Evolutionary conservation across 805 yeast genomes (phyloP), one percentile per base, ranked within the genome.

Genomic region (Monosporozyma aquatica): DNA sequence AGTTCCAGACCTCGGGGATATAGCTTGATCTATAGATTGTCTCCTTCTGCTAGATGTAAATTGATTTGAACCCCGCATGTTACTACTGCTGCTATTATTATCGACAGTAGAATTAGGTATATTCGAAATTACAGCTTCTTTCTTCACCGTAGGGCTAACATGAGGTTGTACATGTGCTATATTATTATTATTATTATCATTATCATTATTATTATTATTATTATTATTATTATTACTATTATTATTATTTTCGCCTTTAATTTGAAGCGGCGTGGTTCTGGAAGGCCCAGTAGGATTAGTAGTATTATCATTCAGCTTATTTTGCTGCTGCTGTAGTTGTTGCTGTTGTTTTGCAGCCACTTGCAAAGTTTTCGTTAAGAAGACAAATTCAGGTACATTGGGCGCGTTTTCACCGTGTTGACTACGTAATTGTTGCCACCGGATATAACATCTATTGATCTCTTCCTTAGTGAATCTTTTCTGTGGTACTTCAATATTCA

Each of bases 401-500:
- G 62, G 58, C 0, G 62, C 64, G 40, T 60, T 59, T 29, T 58
- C 62, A 17, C 65, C 62, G 28, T 61, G 65, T 32, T 61, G 62
- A 27, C 56, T 59, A 9, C 64, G 55, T 35, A 62, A 41, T 36
- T 61, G 65, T 41, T 62, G 67, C 67, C 67, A 62, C 44, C 65
- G 56, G 41, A 59, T 43, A 43, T 60, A 60, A 41, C 65, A 61
- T 32, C 67, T 55, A 38, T 61, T 61, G n/a, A 62, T 55, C 34
- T 62, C 67, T 32, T 62, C 67, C 32, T 55, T 59, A 10, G 64
- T 54, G 17, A 59, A 52, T 37, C 54, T 58, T 32, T 62, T 51
- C 39, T 59, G 55, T 33, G 63, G 62, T 20, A 58, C 53, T 32
- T 55, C 59, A 34, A 57, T 43, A 41, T 53, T 48, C 58, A 55